Percentiles rank a stretch among this genome's conserved stretches.
phyloP scores from a whole-genome alignment of 768 basidiomycete species.

The Boletus barrowsii region DNA sequence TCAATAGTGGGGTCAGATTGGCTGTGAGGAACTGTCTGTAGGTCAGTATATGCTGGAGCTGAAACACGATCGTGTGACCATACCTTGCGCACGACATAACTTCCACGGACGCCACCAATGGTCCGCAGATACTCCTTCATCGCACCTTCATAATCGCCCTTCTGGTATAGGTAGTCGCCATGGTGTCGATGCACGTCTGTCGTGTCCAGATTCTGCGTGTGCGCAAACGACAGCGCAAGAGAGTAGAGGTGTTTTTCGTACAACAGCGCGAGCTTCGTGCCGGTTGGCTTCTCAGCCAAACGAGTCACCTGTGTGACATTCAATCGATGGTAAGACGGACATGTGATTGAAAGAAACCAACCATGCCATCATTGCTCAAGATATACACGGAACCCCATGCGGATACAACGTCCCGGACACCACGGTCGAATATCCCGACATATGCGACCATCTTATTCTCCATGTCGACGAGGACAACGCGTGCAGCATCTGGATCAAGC shows the following conservation, averaged over 20 bases:
- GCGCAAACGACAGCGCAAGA: conserved; percentile 80
- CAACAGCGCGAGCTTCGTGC: conserved; percentile 81
- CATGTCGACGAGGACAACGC: conserved; percentile 84
- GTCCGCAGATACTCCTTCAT: conserved; percentile 93
- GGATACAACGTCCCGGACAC: conserved; percentile 79
- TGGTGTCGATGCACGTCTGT: conserved; percentile 90
- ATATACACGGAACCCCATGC: conserved; percentile 82
- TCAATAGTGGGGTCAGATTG: conserved; percentile 92
- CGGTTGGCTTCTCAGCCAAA: conserved; percentile 75
- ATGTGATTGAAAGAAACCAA: conserved; percentile 31
- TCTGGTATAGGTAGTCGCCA: conserved; percentile 87
- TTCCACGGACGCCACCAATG: conserved; percentile 84
- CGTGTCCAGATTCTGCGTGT: conserved; percentile 74
- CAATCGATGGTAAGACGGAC: not conserved
- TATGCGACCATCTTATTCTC: conserved; percentile 91
- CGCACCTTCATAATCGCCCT: conserved; percentile 89
- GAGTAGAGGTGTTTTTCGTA: conserved; percentile 77
- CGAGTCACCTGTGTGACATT: conserved; percentile 51
- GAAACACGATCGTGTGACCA: not conserved
- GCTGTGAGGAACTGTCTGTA: conserved; percentile 83
- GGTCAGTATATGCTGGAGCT: conserved; percentile 3
- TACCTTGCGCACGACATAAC: conserved; percentile 97
- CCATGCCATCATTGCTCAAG: conserved; percentile 74
- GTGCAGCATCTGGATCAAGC: conserved; percentile 60
- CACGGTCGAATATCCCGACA: conserved; percentile 74